These are phyloP conservation scores for Telopea speciosissima DNA, from an alignment of 177 flowering plant species.

Conservation along the genomic window DNA sequence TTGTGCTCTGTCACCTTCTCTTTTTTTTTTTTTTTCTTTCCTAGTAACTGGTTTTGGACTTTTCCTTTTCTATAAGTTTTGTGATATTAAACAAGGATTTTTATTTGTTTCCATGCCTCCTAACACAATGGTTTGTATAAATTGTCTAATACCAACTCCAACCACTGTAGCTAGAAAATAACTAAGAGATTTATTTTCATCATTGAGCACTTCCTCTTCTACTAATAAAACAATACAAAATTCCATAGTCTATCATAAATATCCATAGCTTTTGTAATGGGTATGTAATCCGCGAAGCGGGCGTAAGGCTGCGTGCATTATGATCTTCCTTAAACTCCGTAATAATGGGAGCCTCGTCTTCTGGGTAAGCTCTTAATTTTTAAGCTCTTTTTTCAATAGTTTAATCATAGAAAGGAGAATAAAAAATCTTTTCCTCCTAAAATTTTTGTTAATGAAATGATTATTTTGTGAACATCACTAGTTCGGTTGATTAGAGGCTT, in stretches of 20 bases:
- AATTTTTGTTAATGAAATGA: background rate
- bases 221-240: background rate
- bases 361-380: background rate
- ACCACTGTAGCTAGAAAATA: background rate
- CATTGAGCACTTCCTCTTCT: background rate
- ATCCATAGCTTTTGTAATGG: too few species aligned
- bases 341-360: too few species aligned
- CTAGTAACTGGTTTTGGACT: background rate
- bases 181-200: background rate
- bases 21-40: background rate
- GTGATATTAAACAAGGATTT: background rate
- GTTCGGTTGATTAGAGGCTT: too few species aligned
- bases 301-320: too few species aligned
- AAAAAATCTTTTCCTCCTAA: too few species aligned
- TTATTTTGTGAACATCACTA: too few species aligned
- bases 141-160: background rate
- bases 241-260: too few species aligned
- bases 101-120: background rate
- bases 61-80: background rate
- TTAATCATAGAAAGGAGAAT: background rate
- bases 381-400: background rate
- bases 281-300: too few species aligned
- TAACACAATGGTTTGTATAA: background rate
- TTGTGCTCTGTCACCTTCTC: background rate
- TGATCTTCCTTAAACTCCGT: too few species aligned